Evolutionary conservation across 768 basidiomycete genomes (phyloP).

Genomic region (Psilocybe subaeruginosa): DNA sequence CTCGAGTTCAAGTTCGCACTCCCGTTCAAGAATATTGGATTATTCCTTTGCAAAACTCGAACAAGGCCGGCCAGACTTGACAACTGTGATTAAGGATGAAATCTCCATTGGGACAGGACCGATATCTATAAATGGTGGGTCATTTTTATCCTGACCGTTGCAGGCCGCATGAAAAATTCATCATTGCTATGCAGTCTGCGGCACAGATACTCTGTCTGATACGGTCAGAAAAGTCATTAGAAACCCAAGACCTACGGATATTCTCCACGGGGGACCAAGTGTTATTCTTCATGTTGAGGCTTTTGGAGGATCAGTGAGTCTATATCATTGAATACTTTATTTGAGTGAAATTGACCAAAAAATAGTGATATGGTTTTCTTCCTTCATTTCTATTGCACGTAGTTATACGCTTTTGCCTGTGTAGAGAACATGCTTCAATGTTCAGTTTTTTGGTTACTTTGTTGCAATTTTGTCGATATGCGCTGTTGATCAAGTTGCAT

Average conservation of each 20-base stretch:
- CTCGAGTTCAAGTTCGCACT: slow-evolving; percentile 4
- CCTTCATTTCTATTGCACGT: background rate
- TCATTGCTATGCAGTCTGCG: slow-evolving; percentile 44
- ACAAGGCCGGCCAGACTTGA: slow-evolving; percentile 47
- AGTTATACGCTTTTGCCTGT: background rate
- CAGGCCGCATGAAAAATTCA: background rate
- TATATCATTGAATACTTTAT: background rate
- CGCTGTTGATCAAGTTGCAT: background rate
- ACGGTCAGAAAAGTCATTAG: slow-evolving; percentile 43
- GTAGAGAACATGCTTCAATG: background rate
- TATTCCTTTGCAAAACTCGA: slow-evolving; percentile 8
- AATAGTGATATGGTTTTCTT: background rate
- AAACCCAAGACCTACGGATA: slow-evolving; percentile 34
- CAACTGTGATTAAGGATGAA: slow-evolving; percentile 37
- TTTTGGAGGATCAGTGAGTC: slow-evolving; percentile 19
- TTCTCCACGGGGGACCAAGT: slow-evolving; percentile 48
- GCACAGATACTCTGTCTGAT: slow-evolving; percentile 40
- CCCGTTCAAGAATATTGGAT: slow-evolving; percentile 6
- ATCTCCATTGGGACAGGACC: slow-evolving; percentile 35
- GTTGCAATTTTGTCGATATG: background rate
- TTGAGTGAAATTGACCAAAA: background rate
- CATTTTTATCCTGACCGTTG: background rate
- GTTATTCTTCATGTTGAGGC: slow-evolving; percentile 48
- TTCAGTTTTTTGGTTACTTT: background rate
- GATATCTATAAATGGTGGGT: slow-evolving; percentile 52